phyloP scores from a whole-genome alignment of 768 basidiomycete genomes.

The Paxillus involutus region DNA sequence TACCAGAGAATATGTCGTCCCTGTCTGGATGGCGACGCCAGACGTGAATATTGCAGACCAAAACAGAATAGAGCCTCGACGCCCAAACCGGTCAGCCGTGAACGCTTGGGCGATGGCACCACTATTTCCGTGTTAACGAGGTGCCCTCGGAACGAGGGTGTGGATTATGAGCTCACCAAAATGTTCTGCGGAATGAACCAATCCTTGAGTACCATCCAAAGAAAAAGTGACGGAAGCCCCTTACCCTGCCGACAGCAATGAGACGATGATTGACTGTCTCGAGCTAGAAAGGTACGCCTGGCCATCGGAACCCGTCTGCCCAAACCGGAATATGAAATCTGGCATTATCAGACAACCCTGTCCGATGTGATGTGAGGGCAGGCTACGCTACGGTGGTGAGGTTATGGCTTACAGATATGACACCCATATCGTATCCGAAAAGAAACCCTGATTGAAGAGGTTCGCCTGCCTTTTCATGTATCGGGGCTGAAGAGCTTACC shows the following conservation, averaged over 20 bases:
- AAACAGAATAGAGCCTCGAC: slow-evolving; percentile 71
- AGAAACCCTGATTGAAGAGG: slow-evolving; percentile 45
- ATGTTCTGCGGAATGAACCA: slow-evolving; percentile 36
- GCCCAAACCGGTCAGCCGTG: slow-evolving; percentile 71
- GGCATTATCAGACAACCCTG: slow-evolving; percentile 81
- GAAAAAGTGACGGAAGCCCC: neutral
- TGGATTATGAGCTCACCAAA: slow-evolving; percentile 39
- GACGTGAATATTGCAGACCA: slow-evolving; percentile 75
- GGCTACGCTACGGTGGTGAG: neutral
- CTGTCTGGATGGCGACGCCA: slow-evolving; percentile 71
- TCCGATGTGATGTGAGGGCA: neutral
- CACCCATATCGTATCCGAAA: slow-evolving; percentile 77
- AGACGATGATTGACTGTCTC: slow-evolving; percentile 76
- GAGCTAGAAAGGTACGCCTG: slow-evolving; percentile 53
- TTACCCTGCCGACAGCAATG: slow-evolving; percentile 72
- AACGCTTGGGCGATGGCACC: slow-evolving; percentile 72
- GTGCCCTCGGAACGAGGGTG: neutral
- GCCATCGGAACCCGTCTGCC: slow-evolving; percentile 49
- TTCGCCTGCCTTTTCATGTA: neutral
- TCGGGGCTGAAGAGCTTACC: slow-evolving; percentile 12
- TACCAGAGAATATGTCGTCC: slow-evolving; percentile 52
- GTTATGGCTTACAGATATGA: slow-evolving; percentile 56
- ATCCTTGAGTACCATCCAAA: neutral
- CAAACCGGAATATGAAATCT: slow-evolving; percentile 72
- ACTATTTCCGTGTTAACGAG: slow-evolving; percentile 27